Evolutionary conservation across 306 rosid species (phyloP), one percentile per base, ranked within the genome.

Genomic region (Myrica gale): DNA sequence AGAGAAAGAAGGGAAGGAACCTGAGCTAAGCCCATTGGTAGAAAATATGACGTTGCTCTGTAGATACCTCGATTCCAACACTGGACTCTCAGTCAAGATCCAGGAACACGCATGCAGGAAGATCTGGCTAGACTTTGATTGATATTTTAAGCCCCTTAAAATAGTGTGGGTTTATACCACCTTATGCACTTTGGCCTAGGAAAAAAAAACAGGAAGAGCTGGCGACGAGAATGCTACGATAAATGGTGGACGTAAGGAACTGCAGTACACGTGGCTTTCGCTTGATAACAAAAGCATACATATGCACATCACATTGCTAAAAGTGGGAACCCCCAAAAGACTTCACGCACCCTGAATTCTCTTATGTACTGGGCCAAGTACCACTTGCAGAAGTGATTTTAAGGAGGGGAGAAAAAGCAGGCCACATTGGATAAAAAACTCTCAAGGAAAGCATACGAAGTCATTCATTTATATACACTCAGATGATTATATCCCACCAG

Each of bases 391-490:
- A 41, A 60, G 26, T 60, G 67, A 60, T 11, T 26, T 11, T 4
- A 78, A 60, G 56, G 6, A 48, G 23, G 4, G 21, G 15, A 32
- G 37, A 32, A 32, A 32, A 2, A 26, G 32, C 32, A 26, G 32
- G 11, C 48, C 11, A 12, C 55, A 21, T 7, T 11, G 17, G 1
- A 56, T 8, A 57, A 57, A 19, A 56, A 3, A 4, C 42, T 4
- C 9, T 45, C 3, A 1, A 39, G 63, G 52, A 60, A 17, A 50
- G 41, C 26, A 74, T 39, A 23, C 9, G 16, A 51, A 52, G 39
- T 16, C 52, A 52, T 60, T 70, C 43, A 75, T 69, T 71, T 80
- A 51, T 52, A 75, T 62, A 80, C 65, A 68, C 39, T 71, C 37
- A 47, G 13, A 72, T 50, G 1, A 5, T 23, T 21, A 8, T 45